Evolutionary conservation across 257 asterid genomes (phyloP), one percentile per base, ranked within the genome.

Genomic region (Euphrasia confusa): DNA sequence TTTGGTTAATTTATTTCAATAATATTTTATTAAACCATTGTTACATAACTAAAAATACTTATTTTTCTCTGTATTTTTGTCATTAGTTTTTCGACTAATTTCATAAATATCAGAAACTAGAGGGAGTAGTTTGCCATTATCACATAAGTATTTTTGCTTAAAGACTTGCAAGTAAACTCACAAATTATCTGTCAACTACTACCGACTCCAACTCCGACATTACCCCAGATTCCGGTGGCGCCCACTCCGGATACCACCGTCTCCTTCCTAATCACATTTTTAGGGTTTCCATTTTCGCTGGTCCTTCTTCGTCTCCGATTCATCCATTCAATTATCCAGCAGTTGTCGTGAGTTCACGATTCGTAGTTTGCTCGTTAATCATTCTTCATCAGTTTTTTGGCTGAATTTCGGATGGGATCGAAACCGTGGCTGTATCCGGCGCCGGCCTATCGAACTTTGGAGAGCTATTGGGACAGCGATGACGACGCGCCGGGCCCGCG

Each of bases 401-500:
- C 32, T 39, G 7, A 28, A 68, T 53, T 60, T 68, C 65, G 56
- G 70, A 83, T 83, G 90, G 90, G 83, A 72, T 80, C 90, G 80
- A 83, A 80, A 77, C 83, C 83, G 73, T 76, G 90, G 83, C 68
- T 78, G 1, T 69, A 67, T 72, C 90, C 90, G 75, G 90, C 87
- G 58, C 90, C 87, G 75, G 75, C 76, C 6, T 83, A 80, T 68
- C 79, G 87, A 33, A 44, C 49, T 45, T 52, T 83, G 75, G 99
- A 93, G 65, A 78, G 81, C 72, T 87, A 68, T 60, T 93, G 97
- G 99, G 97, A 81, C 58, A 74, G 75, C 26, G 99, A 87, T 61
- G 99, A 93, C 14, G 97, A 93, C 67, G 92, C 94, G 24, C 99
- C 99, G n/a, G 99, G 97, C 11, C 92, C 96, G 47, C 95, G 99